Base-by-base conservation (phyloP, 257 asterid species). In the Gentiana macrophylla region DNA sequence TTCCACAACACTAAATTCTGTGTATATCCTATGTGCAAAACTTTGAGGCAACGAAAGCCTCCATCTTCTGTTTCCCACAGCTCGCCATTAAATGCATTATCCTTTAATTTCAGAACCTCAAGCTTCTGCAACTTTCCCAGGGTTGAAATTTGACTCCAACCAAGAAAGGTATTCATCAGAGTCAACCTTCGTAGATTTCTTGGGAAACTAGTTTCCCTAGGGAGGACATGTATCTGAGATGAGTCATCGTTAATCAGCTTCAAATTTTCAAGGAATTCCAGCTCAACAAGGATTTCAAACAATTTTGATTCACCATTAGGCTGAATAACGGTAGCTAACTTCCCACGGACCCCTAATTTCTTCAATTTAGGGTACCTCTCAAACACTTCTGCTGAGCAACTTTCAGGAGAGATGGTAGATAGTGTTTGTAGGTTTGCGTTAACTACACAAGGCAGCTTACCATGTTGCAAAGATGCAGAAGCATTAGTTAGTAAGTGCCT, bases 321-420 rank as follows among this genome's bases (percentile, higher is more conserved):
- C 45, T 76, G 79, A 41, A 69, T 50, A 51, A 72, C 80, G 49
- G 68, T 58, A 1, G 64, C 24, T 38, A 82, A 12, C 0, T 64
- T 73, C 0, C 86, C 84, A 2, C 83, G 72, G 12, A 81, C 55
- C 0, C 87, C 86, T 53, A 84, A 37, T 38, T 60, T 69, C 62
- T 67, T 77, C 43, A 81, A 59, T 49, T 71, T 71, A 5, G 79
- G 79, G 46, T 73, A 70, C 50, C 72, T 53, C 9, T 73, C 75
- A 41, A 84, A 72, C 47, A 79, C 74, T 10, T 73, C 83, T 15
- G 59, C 72, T 0, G 72, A 71, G 73, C 94, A 81, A 52, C 83
- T 77, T 13, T 80, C 84, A 0, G 85, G 80, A 5, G 87, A 65
- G 50, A 84, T 64, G 12, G 71, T 68, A 1, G 83, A 74, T n/a